Evolutionary conservation across 192 early-diverging fungal species (phyloP).

Genomic region (Kappamyces sp.): DNA sequence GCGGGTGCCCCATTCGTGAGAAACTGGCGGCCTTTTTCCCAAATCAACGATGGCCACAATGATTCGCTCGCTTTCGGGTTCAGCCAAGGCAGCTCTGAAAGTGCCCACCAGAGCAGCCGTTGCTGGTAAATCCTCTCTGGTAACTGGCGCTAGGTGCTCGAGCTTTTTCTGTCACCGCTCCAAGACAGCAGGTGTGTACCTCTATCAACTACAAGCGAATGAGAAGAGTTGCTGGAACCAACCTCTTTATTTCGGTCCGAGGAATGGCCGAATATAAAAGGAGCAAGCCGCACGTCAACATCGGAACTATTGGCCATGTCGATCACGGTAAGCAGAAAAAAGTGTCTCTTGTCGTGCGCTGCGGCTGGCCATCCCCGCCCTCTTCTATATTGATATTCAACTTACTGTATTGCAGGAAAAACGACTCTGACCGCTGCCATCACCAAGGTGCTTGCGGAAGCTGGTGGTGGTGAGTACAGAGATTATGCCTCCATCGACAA

Average conservation of each 20-base stretch:
- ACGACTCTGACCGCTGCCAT: constrained; percentile 98
- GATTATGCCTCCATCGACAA: constrained; percentile 98
- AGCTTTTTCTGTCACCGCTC: background rate
- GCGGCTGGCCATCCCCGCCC: too few species aligned
- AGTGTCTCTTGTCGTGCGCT: background rate
- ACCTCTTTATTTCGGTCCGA: constrained; percentile 13
- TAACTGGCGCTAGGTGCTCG: too few species aligned
- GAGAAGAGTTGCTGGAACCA: constrained; percentile 9
- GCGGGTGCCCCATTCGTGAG: too few species aligned
- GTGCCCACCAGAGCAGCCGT: too few species aligned
- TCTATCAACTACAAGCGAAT: constrained; percentile 4
- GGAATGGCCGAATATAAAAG: constrained; percentile 66
- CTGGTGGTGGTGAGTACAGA: constrained; percentile 81
- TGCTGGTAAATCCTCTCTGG: too few species aligned
- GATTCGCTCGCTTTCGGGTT: too few species aligned
- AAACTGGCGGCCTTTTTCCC: too few species aligned
- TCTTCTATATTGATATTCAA: background rate
- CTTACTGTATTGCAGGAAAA: constrained; percentile 47
- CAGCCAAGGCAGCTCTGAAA: too few species aligned
- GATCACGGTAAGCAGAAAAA: constrained; percentile 69
- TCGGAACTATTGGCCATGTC: constrained; percentile 98
- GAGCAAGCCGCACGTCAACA: constrained; percentile 95
- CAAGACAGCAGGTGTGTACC: background rate
- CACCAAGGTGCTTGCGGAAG: constrained; percentile 82
- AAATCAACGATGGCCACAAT: too few species aligned